These are phyloP conservation scores for Nicotiana benthamiana DNA, from an alignment of 257 asterid species.

Conservation along the genomic window DNA sequence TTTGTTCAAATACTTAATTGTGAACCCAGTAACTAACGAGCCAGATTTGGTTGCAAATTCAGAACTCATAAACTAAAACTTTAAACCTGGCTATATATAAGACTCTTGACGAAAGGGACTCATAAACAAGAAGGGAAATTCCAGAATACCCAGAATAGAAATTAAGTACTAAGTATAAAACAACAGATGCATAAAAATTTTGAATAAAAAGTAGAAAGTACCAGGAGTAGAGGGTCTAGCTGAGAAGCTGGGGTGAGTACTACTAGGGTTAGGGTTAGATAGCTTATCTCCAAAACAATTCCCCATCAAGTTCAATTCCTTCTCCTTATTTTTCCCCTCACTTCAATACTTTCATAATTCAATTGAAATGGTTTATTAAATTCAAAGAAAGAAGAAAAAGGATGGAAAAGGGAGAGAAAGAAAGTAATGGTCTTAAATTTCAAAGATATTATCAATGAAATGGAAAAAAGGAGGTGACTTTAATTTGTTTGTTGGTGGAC, in stretches of 20 bases:
- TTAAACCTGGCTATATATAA: too few species aligned
- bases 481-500: not conserved
- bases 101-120: too few species aligned
- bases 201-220: constrained; percentile 12
- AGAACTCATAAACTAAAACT: too few species aligned
- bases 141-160: constrained; percentile 15
- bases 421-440: not conserved
- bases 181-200: not conserved
- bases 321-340: not conserved
- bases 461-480: not conserved
- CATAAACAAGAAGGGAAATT: not conserved
- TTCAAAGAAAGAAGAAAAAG: not conserved
- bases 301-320: constrained; percentile 44
- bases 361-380: not conserved
- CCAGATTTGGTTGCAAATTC: too few species aligned
- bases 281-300: constrained; percentile 68
- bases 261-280: constrained; percentile 34
- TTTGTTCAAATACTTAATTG: too few species aligned
- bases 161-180: not conserved
- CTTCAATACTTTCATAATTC: not conserved
- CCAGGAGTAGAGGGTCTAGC: constrained; percentile 50
- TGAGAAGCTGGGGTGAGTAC: constrained; percentile 21
- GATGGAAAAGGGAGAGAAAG: not conserved
- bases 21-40: too few species aligned
- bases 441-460: not conserved